These are phyloP conservation scores for Keqinozyma sinolaborantium DNA, from an alignment of 1,139 yeast genomes.

Conservation along the genomic window DNA sequence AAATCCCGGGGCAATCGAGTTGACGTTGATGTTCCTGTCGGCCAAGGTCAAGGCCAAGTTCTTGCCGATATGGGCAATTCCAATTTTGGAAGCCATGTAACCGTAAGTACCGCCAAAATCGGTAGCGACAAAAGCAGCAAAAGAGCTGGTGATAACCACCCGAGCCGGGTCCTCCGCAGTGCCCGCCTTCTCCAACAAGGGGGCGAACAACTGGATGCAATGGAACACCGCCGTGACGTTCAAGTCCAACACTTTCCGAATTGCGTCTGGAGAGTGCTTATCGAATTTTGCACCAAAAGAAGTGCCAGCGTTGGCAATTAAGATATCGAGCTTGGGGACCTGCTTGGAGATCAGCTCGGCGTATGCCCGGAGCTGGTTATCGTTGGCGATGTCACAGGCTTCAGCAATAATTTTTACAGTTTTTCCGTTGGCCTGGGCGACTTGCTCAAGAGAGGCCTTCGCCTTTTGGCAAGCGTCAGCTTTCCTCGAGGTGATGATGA, in stretches of 20 bases:
- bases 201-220: slow-evolving; percentile 57
- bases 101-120: slow-evolving; percentile 60
- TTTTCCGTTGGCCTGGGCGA: slow-evolving; percentile 37
- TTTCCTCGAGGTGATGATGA: slow-evolving; percentile 66
- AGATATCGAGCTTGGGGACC: slow-evolving; percentile 51
- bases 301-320: slow-evolving; percentile 81
- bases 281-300: slow-evolving; percentile 70
- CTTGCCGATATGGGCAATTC: slow-evolving; percentile 66
- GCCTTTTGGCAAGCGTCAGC: slow-evolving; percentile 61
- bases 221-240: slow-evolving; percentile 69
- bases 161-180: slow-evolving; percentile 59
- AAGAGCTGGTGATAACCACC: slow-evolving; percentile 62
- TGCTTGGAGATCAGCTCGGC: slow-evolving; percentile 33
- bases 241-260: slow-evolving; percentile 36
- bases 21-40: slow-evolving; percentile 59
- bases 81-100: slow-evolving; percentile 73
- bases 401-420: slow-evolving; percentile 46
- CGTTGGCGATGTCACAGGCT: slow-evolving; percentile 57
- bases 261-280: slow-evolving; percentile 47
- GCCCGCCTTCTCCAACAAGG: slow-evolving; percentile 53
- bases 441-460: slow-evolving; percentile 43
- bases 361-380: slow-evolving; percentile 47
- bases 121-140: slow-evolving; percentile 41
- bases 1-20: slow-evolving; percentile 72
- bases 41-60: slow-evolving; percentile 60